Percentiles rank a stretch among this genome's conserved stretches.
Conservation (phyloP, 2,329 filamentous ascomycete genomes). For the Fusarium sp. region DNA sequence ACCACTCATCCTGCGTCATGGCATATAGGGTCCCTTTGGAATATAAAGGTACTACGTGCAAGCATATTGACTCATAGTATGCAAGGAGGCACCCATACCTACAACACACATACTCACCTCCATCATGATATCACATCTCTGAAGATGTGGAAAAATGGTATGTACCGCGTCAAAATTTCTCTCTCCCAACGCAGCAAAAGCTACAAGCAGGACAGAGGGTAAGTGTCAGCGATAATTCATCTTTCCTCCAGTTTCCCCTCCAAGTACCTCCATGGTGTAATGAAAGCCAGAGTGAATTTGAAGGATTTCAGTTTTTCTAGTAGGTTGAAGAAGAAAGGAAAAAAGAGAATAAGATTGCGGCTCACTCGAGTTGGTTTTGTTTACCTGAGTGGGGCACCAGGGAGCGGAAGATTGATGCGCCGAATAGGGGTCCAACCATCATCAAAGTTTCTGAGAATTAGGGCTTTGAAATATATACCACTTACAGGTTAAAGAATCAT, state of each 20-base stretch:
- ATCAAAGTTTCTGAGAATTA: not conserved
- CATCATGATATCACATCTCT: not conserved
- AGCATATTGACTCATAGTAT: too few relatives aligned
- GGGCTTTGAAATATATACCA: not conserved
- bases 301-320: constrained; percentile 63
- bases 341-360: constrained; percentile 30
- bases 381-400: constrained; percentile 8
- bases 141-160: constrained; percentile 18
- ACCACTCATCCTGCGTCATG: not conserved
- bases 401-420: constrained; percentile 47
- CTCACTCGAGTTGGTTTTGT: constrained; percentile 31
- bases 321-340: constrained; percentile 55
- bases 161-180: constrained; percentile 55
- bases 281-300: constrained; percentile 78
- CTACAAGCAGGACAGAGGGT: constrained; percentile 60
- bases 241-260: constrained; percentile 82
- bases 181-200: constrained; percentile 52
- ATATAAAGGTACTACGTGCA: too few relatives aligned
- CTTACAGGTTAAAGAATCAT: not conserved
- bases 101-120: not conserved
- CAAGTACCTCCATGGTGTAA: constrained; percentile 64
- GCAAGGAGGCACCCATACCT: not conserved
- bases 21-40: not conserved
- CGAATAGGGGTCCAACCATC: constrained; percentile 18
- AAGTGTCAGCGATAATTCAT: constrained; percentile 61